Conservation (phyloP, 139 green algal genomes). For the Pseudopediastrum boryanum region DNA sequence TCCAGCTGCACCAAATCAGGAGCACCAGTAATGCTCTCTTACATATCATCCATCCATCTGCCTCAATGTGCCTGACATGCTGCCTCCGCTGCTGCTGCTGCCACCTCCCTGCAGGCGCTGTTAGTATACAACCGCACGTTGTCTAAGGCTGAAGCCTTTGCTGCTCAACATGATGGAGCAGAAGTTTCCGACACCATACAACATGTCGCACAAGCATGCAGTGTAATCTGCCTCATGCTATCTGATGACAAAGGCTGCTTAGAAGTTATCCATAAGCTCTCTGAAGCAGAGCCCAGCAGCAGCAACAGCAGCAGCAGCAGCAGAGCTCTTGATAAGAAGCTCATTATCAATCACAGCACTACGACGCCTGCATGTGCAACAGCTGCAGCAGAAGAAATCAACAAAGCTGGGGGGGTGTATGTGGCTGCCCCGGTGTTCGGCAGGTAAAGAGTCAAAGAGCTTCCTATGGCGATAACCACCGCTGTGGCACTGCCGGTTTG, state of each 20-base stretch:
- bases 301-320: background rate
- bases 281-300: background rate
- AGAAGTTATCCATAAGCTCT: constrained; percentile 13
- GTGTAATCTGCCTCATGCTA: constrained; percentile 20
- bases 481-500: background rate
- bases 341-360: constrained; percentile 43
- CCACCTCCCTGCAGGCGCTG: constrained; percentile 6
- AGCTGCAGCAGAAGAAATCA: background rate
- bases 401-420: background rate
- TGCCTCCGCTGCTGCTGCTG: background rate
- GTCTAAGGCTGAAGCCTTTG: constrained; percentile 2
- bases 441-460: constrained; percentile 9
- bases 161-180: no score
- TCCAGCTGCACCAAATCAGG: no score
- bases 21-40: background rate
- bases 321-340: background rate
- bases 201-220: background rate
- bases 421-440: constrained; percentile 35
- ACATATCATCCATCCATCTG: background rate
- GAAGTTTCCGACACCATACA: no score
- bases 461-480: background rate
- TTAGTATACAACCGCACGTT: constrained; percentile 29
- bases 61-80: background rate
- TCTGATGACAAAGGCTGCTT: constrained; percentile 5
- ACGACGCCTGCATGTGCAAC: constrained; percentile 17